Evolutionary conservation across 2,329 filamentous ascomycete species (phyloP), one percentile per base, ranked within the genome.

Genomic region (Ascocoryne sarcoides): DNA sequence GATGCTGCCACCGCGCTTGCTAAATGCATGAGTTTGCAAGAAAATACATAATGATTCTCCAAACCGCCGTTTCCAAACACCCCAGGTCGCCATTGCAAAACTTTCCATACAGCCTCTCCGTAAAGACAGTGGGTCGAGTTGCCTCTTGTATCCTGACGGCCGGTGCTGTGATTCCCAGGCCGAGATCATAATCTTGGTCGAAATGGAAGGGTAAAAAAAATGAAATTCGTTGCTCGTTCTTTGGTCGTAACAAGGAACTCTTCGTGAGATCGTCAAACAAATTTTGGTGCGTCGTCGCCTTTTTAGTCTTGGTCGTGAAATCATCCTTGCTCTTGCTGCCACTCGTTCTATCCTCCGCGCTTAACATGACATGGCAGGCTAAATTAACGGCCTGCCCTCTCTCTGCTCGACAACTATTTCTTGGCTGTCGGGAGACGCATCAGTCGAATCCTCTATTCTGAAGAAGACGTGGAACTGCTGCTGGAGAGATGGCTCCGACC

Each of bases 381-480:
- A 45, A 44, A 23, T 19, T 23, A 26, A 38, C 44, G 42, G 40
- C 46, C 46, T 45, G 42, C 40, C 31, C 34, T 16, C 21, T 38
- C 39, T 42, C 31, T 37, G 17, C 21, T 40, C 40, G 43, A 40
- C 41, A 52, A 48, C 52, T 47, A 52, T 17, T 51, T 52, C 50
- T 51, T 51, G 48, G 51, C 50, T 52, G 49, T 44, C 45, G 35
- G 42, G 19, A 46, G 40, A 51, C 39, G 46, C 43, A 49, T 50
- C 44, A 48, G 45, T 46, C 28, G 32, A 44, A 39, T 43, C 36
- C 40, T 50, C 40, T 53, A 57, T 36, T 59, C 56, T 35, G 53
- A 56, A 36, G 58, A 59, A 20, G 56, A 50, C 31, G 55, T 58
- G 31, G 57, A 60, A 49, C 48, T 52, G 52, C 57, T 59, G 57